Evolutionary conservation across 1,284 basidiomycete genomes (phyloP).

Genomic region (Fomes fomentarius): DNA sequence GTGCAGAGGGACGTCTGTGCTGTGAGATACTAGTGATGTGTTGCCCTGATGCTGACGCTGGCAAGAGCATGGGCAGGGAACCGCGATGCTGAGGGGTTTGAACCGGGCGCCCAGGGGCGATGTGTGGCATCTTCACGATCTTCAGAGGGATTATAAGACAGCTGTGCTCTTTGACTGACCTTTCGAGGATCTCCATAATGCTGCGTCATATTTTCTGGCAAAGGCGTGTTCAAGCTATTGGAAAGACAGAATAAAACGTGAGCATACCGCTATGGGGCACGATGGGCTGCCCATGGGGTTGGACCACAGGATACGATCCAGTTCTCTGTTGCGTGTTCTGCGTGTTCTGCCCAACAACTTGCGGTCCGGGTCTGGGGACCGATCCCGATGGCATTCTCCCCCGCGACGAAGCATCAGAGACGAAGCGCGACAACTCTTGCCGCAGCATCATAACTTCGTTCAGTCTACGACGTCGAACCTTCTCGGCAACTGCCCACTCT

Average conservation of each 20-base stretch:
- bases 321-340: not conserved
- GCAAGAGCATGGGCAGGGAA: slow-evolving; percentile 6
- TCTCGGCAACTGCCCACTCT: not conserved
- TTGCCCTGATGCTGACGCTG: slow-evolving; percentile 1
- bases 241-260: not conserved
- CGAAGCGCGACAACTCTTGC: slow-evolving; percentile 22
- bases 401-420: slow-evolving; percentile 5
- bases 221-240: not conserved
- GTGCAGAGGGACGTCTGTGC: slow-evolving; percentile 15
- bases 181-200: not conserved
- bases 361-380: not conserved
- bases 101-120: not conserved
- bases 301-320: not conserved
- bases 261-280: not conserved
- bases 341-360: too few relatives aligned
- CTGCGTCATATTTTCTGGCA: not conserved
- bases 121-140: not conserved
- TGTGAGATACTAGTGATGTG: slow-evolving; percentile 4
- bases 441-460: slow-evolving; percentile 21
- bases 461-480: slow-evolving; percentile 5
- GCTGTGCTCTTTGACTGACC: not conserved
- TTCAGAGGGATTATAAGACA: not conserved
- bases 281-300: not conserved
- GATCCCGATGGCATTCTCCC: not conserved
- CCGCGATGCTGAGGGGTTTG: not conserved